Evolutionary conservation across 192 early-diverging fungal species (phyloP).

Genomic region (Backusella sp.): DNA sequence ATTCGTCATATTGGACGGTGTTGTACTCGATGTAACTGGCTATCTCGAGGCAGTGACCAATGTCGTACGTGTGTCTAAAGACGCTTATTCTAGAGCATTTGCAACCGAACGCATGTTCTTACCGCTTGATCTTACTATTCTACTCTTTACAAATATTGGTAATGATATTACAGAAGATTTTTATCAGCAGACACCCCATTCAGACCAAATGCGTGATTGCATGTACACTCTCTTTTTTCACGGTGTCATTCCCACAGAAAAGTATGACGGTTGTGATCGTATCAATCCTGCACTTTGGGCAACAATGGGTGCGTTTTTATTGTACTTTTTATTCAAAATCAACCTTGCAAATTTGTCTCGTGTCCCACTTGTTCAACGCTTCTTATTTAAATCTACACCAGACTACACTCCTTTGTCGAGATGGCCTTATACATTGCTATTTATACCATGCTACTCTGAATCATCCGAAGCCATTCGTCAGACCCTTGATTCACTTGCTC

Average conservation of each 20-base stretch:
- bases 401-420: not conserved
- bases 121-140: conserved; percentile 23
- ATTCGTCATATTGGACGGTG: conserved; percentile 27
- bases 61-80: conserved; percentile 16
- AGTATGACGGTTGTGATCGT: conserved; percentile 20
- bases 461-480: conserved; percentile 56
- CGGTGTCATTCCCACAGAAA: conserved; percentile 21
- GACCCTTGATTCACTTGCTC: conserved; percentile 65
- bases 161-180: conserved; percentile 32
- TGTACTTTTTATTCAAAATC: conserved; percentile 34
- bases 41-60: conserved; percentile 27
- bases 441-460: conserved; percentile 73
- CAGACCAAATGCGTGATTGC: conserved; percentile 15
- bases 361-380: conserved; percentile 12
- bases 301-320: conserved; percentile 21
- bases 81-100: conserved; percentile 21
- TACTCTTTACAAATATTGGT: conserved; percentile 27
- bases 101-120: conserved; percentile 34
- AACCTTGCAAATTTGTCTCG: conserved; percentile 34
- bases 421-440: conserved; percentile 40
- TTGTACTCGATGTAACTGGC: conserved; percentile 38
- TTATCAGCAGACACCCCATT: conserved; percentile 14
- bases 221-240: conserved; percentile 29
- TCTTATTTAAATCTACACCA: conserved; percentile 18
- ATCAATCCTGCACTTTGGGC: conserved; percentile 32